Conservation (phyloP, 148 eudicot genomes). For the Chenopodium album region DNA sequence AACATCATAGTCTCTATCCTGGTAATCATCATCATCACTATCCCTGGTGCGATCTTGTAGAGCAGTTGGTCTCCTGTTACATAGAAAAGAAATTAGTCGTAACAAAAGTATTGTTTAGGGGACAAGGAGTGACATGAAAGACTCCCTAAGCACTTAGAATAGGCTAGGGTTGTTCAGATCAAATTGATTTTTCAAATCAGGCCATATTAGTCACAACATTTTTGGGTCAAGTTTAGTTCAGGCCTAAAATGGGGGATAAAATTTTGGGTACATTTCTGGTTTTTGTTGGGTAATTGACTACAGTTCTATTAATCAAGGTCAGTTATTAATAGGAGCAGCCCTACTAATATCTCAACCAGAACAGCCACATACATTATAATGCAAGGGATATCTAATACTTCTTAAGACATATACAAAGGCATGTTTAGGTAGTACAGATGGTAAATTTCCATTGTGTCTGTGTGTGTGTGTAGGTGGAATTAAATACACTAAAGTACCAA, state of each 20-base stretch:
- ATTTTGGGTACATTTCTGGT: not conserved
- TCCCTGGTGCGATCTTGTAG: constrained; percentile 76
- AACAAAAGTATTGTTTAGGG: not conserved
- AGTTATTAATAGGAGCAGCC: not conserved
- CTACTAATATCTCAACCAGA: not conserved
- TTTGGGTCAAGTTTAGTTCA: not conserved
- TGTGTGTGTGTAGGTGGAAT: not conserved
- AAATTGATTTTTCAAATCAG: not conserved
- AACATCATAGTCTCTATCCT: constrained; percentile 96
- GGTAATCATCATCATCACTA: constrained; percentile 96
- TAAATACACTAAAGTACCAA: not conserved
- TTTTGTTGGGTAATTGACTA: not conserved
- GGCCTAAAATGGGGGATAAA: too few species aligned
- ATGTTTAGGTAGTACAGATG: not conserved
- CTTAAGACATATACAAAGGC: not conserved
- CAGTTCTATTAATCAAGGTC: not conserved
- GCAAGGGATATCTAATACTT: not conserved
- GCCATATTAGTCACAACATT: not conserved
- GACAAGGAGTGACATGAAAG: not conserved
- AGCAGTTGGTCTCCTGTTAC: constrained; percentile 84
- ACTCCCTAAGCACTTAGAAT: not conserved
- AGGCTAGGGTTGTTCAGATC: too few species aligned
- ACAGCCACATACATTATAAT: not conserved
- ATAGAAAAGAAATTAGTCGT: not conserved
- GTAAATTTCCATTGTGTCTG: not conserved